phyloP scores from a whole-genome alignment of 2,329 filamentous ascomycete species.

The Trichoderma simmonsii region DNA sequence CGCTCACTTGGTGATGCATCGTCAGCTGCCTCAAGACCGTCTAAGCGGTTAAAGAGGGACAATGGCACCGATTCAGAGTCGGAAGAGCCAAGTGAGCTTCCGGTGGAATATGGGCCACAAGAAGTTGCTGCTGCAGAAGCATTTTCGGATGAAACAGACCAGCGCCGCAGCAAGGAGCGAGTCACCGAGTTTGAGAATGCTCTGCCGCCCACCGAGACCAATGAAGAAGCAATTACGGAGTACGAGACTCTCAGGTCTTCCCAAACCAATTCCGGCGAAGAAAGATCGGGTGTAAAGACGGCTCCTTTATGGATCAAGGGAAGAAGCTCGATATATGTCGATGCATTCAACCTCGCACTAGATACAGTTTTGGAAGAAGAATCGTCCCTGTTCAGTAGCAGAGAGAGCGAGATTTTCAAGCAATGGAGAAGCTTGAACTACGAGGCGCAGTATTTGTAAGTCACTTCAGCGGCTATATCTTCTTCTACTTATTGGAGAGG shows the following conservation, averaged over 20 bases:
- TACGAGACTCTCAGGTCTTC: constrained; percentile 70
- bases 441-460: constrained; percentile 86
- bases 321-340: constrained; percentile 89
- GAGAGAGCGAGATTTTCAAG: constrained; percentile 72
- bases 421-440: constrained; percentile 73
- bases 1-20: background rate
- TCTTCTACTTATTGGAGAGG: background rate
- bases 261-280: constrained; percentile 37
- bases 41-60: constrained; percentile 33
- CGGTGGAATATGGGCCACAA: background rate
- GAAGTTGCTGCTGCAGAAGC: background rate
- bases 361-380: constrained; percentile 89
- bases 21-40: constrained; percentile 24
- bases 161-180: background rate
- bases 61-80: constrained; percentile 24
- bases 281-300: constrained; percentile 42
- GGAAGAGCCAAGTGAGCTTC: constrained; percentile 22
- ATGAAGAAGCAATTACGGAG: constrained; percentile 70
- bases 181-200: constrained; percentile 47
- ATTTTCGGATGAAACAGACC: background rate
- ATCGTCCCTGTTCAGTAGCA: constrained; percentile 77
- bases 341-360: constrained; percentile 91
- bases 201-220: constrained; percentile 63
- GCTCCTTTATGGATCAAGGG: constrained; percentile 62
- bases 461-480: constrained; percentile 3